Evolutionary conservation across 2,329 filamentous ascomycete genomes (phyloP), one percentile per base, ranked within the genome.

Genomic region (Talaromyces pinophilus): DNA sequence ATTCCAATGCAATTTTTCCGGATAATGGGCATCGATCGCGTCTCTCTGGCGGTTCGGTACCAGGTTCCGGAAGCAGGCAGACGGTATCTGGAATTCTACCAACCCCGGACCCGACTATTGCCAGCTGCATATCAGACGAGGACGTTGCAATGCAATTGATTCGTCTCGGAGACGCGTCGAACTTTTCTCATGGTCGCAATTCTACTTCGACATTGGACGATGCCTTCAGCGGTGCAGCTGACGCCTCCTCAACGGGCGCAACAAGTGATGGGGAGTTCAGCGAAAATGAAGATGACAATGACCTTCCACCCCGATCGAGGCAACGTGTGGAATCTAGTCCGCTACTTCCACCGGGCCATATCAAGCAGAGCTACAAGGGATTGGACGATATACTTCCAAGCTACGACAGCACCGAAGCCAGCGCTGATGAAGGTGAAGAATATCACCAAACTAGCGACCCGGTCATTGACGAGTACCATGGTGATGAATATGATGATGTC

Each of bases 111-210:
- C 94, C 94, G n/a, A 99, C 95, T 13, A 91, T 98, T 72, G 92
- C 92, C 64, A 98, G 94, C 80, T 96, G 92, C 78, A 94, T 99
- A 78, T 98, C 94, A 15, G 95, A 99, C 76, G 95, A 99, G 79
- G 95, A 99, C 79, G 95, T 98, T 69, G 95, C 95, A 66, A 90
- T 97, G 76, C 95, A 98, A 81, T 84, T 99, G 74, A 98, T 99
- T 89, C 91, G 94, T 72, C 86, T 99, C 64, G 93, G 95, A 55
- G 93, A 97, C 76, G 92, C 93, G 72, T 95, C 93, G 65, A 96
- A 96, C 76, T 90, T 96, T 74, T 96, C 93, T 1, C 92, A 97
- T 73, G 93, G 93, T 64, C 91, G 94, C 71, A 96, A 92, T 2
- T 97, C 94, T 8, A 92, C 93, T 6, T 97, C 94, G 0, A 97